Percentiles rank a stretch among this genome's conserved stretches.
phyloP scores from a whole-genome alignment of 148 eudicot genomes.

The Dysphania ambrosioides region DNA sequence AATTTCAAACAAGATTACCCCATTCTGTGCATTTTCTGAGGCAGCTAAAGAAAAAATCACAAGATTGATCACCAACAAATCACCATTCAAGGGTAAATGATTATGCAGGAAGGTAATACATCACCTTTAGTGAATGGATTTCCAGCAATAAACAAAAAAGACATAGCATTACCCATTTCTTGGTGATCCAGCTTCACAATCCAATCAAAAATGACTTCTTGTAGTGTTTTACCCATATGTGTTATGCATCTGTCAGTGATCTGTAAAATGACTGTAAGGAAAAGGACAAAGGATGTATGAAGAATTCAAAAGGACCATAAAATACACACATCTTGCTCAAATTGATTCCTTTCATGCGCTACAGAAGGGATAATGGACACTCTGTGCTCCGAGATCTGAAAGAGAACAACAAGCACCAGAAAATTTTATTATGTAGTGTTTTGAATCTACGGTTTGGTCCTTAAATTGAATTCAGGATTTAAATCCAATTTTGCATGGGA shows the following conservation, averaged over 20 bases:
- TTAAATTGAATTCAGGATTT: too few relatives aligned
- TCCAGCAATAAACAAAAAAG: not conserved
- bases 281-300: not conserved
- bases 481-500: too few relatives aligned
- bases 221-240: constrained; percentile 63
- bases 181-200: constrained; percentile 50
- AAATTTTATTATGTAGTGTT: not conserved
- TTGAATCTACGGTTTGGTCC: too few relatives aligned
- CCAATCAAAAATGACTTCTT: constrained; percentile 68
- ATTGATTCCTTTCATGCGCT: constrained; percentile 77
- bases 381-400: constrained; percentile 59
- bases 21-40: not conserved
- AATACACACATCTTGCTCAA: constrained; percentile 66
- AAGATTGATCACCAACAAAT: not conserved
- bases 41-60: not conserved
- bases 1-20: not conserved
- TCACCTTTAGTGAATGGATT: not conserved
- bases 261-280: constrained; percentile 34
- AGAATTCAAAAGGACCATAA: not conserved
- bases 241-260: constrained; percentile 76
- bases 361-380: constrained; percentile 47
- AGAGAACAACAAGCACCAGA: constrained; percentile 16
- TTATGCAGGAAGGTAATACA: not conserved
- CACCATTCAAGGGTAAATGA: not conserved
- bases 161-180: constrained; percentile 56